Conservation (phyloP, 2,329 filamentous ascomycete genomes). For the Penicillium sp. region DNA sequence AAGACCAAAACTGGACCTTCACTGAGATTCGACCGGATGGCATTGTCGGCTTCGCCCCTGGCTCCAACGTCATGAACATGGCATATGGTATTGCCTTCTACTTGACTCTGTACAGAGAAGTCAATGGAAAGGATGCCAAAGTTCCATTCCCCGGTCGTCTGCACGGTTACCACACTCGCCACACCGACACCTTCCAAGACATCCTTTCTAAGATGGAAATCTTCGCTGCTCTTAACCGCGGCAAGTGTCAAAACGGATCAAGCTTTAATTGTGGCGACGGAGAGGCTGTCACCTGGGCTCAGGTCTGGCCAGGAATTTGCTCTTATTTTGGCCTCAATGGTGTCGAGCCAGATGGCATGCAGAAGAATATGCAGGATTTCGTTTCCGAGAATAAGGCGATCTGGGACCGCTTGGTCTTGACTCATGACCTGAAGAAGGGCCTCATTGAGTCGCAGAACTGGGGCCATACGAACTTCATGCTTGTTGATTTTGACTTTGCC, state of each 20-base stretch:
- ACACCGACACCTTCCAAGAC: slow-evolving; percentile 28
- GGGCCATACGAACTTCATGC: slow-evolving; percentile 15
- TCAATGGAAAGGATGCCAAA: slow-evolving; percentile 13
- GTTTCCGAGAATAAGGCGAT: slow-evolving; percentile 7
- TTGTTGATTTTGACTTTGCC: slow-evolving; percentile 22
- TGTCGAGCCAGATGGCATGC: slow-evolving; percentile 9
- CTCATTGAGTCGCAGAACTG: slow-evolving; percentile 18
- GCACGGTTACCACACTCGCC: slow-evolving; percentile 15
- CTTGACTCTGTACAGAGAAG: slow-evolving; percentile 18
- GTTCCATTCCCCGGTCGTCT: slow-evolving; percentile 22
- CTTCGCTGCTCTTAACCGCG: slow-evolving; percentile 22
- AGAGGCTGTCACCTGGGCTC: slow-evolving; percentile 19
- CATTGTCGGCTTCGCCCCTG: slow-evolving; percentile 26
- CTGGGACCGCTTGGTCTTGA: slow-evolving; percentile 15
- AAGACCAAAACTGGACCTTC: slow-evolving; percentile 27
- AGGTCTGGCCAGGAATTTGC: slow-evolving; percentile 25
- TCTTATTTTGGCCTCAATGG: slow-evolving; percentile 27
- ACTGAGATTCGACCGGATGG: slow-evolving; percentile 30
- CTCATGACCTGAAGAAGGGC: slow-evolving; percentile 13
- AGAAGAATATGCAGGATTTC: slow-evolving; percentile 6
- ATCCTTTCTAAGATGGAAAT: slow-evolving; percentile 24
- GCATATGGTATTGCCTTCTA: slow-evolving; percentile 22
- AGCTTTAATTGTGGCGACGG: slow-evolving; percentile 25
- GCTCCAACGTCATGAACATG: slow-evolving; percentile 22
- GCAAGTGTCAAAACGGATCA: slow-evolving; percentile 14